Base-by-base conservation (phyloP, 306 rosid species). In the Ochetophila trinervis region DNA sequence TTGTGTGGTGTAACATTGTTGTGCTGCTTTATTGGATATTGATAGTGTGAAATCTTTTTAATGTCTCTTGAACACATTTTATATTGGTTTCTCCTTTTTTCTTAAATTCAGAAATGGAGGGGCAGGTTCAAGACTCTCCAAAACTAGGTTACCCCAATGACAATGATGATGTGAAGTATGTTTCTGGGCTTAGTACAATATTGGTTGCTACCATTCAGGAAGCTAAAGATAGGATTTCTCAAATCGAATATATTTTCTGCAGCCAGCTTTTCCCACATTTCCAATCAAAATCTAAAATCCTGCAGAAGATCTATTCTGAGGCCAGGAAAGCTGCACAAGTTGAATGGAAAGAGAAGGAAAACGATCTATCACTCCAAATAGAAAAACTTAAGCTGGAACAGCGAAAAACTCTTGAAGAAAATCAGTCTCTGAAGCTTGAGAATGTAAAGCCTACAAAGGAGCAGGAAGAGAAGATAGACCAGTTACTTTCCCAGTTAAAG, bases 171-270 rank as follows among this genome's bases (percentile, higher is more conserved):
- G 73, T 70, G 5, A 81, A 80, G 42, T 23, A 67, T 60, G 66
- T 88, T 20, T 79, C 89, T 13, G 76, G 83, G 63, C 90, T 89
- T 50, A 86, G 97, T 76, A 87, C 97, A 13, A 53, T 89, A 53
- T 76, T 93, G 60, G 97, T 93, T 48, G 98, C 96, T 0, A 84
- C 97, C 1, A 84, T 93, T 66, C 94, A 89, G 71, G 98, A 93
- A 63, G 81, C 91, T 50, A 93, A 78, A 51, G 91, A 93, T 66
- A 75, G 86, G 45, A 83, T 89, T 59, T 78, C 88, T 1, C 96
- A 93, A 71, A 81, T 93, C 32, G 98, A 93, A 69, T 72, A 86
- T 68, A 77, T 93, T 32, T 93, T 93, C 84, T 90, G 96, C 64
- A 72, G 62, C 27, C 88, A 86, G 71, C 75, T 93, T 21, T 90